Evolutionary conservation across 805 yeast genomes (phyloP).

Genomic region (Starmerella apicola): DNA sequence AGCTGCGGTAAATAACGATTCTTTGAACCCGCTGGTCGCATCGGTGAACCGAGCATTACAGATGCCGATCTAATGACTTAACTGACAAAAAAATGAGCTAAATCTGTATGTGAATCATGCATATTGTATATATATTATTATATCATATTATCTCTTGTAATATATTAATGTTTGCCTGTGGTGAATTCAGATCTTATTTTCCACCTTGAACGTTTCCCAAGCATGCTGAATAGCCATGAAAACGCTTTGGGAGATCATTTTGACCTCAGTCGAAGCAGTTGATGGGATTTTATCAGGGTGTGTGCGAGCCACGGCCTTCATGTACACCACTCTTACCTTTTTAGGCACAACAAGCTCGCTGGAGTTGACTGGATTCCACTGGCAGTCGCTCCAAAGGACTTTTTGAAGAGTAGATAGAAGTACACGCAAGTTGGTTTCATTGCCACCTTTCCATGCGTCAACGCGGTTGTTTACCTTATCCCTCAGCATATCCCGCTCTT

Average conservation of each 20-base stretch:
- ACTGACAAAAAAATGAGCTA: no score
- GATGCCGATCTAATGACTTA: conserved; percentile 1
- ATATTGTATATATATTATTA: no score
- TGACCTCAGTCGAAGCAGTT: conserved; percentile 50
- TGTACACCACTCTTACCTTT: conserved; percentile 71
- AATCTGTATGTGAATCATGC: no score
- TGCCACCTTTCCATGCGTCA: conserved; percentile 55
- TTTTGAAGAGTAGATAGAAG: conserved; percentile 56
- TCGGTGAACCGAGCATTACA: conserved; percentile 10
- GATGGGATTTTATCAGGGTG: conserved; percentile 73
- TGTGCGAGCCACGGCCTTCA: conserved; percentile 66
- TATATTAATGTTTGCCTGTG: not conserved
- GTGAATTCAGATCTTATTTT: conserved; percentile 15
- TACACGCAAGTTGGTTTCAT: conserved; percentile 70
- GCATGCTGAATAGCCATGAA: conserved; percentile 74
- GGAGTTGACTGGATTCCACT: conserved; percentile 55
- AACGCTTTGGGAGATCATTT: conserved; percentile 76
- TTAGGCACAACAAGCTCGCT: conserved; percentile 78
- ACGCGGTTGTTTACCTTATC: conserved; percentile 50
- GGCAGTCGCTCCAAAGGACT: conserved; percentile 53
- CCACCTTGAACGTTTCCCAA: conserved; percentile 68
- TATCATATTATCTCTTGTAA: not conserved
- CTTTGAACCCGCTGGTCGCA: conserved; percentile 9
- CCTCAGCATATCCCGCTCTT: conserved; percentile 46
- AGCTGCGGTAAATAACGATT: conserved; percentile 3